phyloP scores from a whole-genome alignment of 192 early-diverging fungal genomes.

The Podila minutissima region DNA sequence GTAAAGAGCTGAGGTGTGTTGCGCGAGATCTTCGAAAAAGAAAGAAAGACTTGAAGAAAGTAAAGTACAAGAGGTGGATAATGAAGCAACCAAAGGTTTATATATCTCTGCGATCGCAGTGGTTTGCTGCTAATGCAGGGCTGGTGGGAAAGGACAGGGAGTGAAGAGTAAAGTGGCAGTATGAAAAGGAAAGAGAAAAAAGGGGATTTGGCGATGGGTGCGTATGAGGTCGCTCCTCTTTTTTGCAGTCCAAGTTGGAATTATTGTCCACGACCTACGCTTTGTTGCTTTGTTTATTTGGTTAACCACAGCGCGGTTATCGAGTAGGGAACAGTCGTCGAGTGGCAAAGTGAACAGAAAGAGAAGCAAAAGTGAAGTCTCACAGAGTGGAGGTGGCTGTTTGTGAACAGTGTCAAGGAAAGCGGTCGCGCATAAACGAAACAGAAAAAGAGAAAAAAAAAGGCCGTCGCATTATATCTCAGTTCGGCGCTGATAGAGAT shows the following conservation, averaged over 20 bases:
- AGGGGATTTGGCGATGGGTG: not conserved
- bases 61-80: not conserved
- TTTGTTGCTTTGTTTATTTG: too few relatives aligned
- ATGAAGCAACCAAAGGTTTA: not conserved
- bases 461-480: too few relatives aligned
- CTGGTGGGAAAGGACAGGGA: not conserved
- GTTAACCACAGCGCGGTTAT: too few relatives aligned
- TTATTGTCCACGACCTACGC: too few relatives aligned
- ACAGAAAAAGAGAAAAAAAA: too few relatives aligned
- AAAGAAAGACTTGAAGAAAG: not conserved
- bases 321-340: too few relatives aligned
- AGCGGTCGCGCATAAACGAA: too few relatives aligned
- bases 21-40: not conserved
- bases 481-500: too few relatives aligned
- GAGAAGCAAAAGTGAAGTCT: not conserved
- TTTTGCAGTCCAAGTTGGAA: too few relatives aligned
- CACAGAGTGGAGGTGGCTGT: not conserved
- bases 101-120: not conserved
- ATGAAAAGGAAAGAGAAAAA: not conserved
- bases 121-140: not conserved
- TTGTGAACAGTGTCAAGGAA: not conserved
- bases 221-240: too few relatives aligned
- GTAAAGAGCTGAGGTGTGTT: too few relatives aligned
- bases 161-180: not conserved
- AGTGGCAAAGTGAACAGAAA: not conserved